Evolutionary conservation across 257 asterid genomes (phyloP), one percentile per base, ranked within the genome.

Genomic region (Echites panduratus): DNA sequence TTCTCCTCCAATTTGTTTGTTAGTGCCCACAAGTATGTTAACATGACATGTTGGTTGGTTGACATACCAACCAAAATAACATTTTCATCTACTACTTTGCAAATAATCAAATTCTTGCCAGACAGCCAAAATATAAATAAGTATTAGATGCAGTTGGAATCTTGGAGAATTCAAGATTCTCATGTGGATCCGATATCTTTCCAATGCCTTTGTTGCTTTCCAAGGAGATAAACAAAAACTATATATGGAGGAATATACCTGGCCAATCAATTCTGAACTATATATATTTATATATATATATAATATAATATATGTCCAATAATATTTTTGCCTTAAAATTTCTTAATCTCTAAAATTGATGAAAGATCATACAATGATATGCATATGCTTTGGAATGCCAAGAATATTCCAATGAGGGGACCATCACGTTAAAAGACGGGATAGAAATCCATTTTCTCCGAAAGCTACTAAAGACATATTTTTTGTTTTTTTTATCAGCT

Each of bases 111-210:
- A 61, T 49, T 48, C 38, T 67, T 47, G 52, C 16, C 2, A 19
- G 41, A 41, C 3, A 32, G 57, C 73, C 68, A 64, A 40, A 16
- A 62, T 53, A 64, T 20, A 47, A 59, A 26, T 62, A 12, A 64
- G 65, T 8, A 38, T 58, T 53, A 8, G 62, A 54, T 38, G 4
- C 54, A 56, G 32, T 12, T 32, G 47, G 88, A 77, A 83, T 77
- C 84, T 76, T 52, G 75, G 77, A 72, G 68, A 70, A 73, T 48
- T 68, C 56, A 81, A 82, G 89, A 85, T 88, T 82, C 89, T 74
- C 27, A 58, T 76, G 38, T 32, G 83, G 79, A 82, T 78, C 76
- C 54, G 74, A 75, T 78, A 87, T 84, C 64, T 71, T 70, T 77
- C 43, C 38, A 1, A 1, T 3, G 66, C 62, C 75, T 70, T 10